Evolutionary conservation across 768 basidiomycete species (phyloP), one percentile per base, ranked within the genome.

Genomic region (Trametes cubensis): DNA sequence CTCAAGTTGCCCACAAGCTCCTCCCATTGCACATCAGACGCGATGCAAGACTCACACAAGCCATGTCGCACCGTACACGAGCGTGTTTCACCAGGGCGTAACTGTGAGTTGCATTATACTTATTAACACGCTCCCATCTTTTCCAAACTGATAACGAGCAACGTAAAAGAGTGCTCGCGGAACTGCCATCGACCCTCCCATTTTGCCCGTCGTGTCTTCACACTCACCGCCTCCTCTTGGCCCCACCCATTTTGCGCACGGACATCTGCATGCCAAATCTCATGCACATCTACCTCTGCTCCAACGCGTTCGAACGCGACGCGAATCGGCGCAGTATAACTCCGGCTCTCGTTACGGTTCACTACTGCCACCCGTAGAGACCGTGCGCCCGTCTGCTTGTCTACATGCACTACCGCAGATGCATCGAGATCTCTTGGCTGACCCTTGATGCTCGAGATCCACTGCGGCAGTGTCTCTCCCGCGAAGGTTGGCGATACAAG

Each of bases 341-440:
- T 55, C 21, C 73, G 67, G 6, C 63, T 64, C 6, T 80, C 79
- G 64, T 79, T 76, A 4, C 83, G 74, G 64, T 87, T 87, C 21
- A 86, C 73, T 11, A 86, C 73, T 13, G 83, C 83, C 4, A 86
- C 58, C 17, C 83, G 76, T n/a, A 87, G 69, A 45, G 81, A 72
- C 13, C 67, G 68, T 14, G 65, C 66, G 38, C 70, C 66, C 11
- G 68, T 62, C 11, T 70, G 66, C 10, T 51, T 28, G 56, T 60
- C 38, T 4, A 47, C 48, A 8, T 76, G 68, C 15, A 83, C 71
- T 10, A 82, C 76, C 7, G 81, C 81, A 45, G 80, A 81, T 25
- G 79, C 81, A 62, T 82, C 83, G 54, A 81, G 77, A 69, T 71
- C 80, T 66, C 78, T 82, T 49, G 75, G 77, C 49, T 73, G 74